Percentiles rank a stretch among this genome's conserved stretches.
These are phyloP conservation scores for Rhododendron mucronatum DNA, from an alignment of 148 eudicot species.

Conservation along the genomic window DNA sequence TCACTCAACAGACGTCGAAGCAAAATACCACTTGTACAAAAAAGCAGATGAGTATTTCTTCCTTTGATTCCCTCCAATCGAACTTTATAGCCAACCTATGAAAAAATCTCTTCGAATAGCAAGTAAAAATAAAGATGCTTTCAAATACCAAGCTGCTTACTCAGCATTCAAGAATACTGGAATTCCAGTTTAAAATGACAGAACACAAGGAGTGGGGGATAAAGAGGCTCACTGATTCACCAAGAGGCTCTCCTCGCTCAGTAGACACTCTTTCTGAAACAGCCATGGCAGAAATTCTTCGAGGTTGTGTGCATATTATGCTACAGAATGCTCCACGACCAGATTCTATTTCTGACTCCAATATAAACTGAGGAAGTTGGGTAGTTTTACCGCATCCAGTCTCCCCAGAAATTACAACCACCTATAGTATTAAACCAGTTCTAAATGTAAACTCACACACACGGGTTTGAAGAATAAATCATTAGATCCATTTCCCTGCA, in stretches of 20 bases:
- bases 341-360: slow-evolving; percentile 95
- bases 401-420: slow-evolving; percentile 91
- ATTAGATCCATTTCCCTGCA: neutral
- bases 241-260: slow-evolving; percentile 98
- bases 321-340: slow-evolving; percentile 96
- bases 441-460: neutral
- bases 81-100: slow-evolving; percentile 97
- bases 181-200: neutral
- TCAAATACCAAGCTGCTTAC: slow-evolving; percentile 8
- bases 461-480: neutral
- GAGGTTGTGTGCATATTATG: slow-evolving; percentile 97
- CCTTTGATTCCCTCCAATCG: slow-evolving; percentile 99
- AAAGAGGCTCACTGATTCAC: slow-evolving; percentile 70
- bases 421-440: slow-evolving; percentile 33
- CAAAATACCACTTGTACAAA: slow-evolving; percentile 99
- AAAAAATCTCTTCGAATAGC: slow-evolving; percentile 40
- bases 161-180: slow-evolving; percentile 3
- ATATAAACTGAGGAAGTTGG: slow-evolving; percentile 93
- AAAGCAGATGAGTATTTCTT: slow-evolving; percentile 96
- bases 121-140: slow-evolving; percentile 29
- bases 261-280: slow-evolving; percentile 94
- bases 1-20: slow-evolving; percentile 93
- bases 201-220: neutral
- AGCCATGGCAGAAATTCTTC: slow-evolving; percentile 97
- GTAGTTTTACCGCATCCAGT: slow-evolving; percentile 99